Conservation (phyloP, 176 grass and related monocot genomes). For the Musa troglodytarum region DNA sequence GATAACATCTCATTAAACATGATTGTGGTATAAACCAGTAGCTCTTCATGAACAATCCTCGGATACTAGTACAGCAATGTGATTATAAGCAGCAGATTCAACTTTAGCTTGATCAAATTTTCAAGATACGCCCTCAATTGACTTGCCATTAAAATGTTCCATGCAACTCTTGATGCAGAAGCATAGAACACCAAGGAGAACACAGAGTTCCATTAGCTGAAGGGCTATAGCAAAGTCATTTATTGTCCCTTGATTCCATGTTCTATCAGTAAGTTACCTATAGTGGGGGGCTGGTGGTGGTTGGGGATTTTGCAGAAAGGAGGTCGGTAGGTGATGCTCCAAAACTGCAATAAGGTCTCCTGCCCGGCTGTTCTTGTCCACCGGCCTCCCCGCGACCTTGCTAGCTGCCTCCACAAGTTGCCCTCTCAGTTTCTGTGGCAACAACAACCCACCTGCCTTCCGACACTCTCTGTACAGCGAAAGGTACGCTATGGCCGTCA, state of each 20-base stretch:
- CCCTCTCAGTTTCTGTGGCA: slow-evolving; percentile 87
- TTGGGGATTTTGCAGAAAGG: slow-evolving; percentile 20
- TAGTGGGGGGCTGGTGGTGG: background rate
- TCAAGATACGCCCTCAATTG: background rate
- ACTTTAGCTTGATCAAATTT: background rate
- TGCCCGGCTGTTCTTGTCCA: slow-evolving; percentile 46
- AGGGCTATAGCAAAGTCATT: background rate
- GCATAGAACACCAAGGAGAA: background rate
- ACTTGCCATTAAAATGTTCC: background rate
- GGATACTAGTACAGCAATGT: no score
- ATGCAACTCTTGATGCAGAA: slow-evolving; percentile 2
- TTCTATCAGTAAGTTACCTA: background rate
- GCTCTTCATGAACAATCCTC: no score
- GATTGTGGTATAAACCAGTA: no score
- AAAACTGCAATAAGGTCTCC: slow-evolving; percentile 69
- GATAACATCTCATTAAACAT: no score
- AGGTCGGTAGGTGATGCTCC: slow-evolving; percentile 68
- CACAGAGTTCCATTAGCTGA: background rate
- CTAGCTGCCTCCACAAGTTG: slow-evolving; percentile 79
- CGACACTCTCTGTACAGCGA: slow-evolving; percentile 77
- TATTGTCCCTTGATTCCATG: background rate
- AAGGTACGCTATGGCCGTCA: slow-evolving; percentile 77
- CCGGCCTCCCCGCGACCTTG: slow-evolving; percentile 37
- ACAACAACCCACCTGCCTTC: slow-evolving; percentile 39
- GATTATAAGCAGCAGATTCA: no score